phyloP scores from a whole-genome alignment of 768 basidiomycete species.

The Tephrocybe sp. region DNA sequence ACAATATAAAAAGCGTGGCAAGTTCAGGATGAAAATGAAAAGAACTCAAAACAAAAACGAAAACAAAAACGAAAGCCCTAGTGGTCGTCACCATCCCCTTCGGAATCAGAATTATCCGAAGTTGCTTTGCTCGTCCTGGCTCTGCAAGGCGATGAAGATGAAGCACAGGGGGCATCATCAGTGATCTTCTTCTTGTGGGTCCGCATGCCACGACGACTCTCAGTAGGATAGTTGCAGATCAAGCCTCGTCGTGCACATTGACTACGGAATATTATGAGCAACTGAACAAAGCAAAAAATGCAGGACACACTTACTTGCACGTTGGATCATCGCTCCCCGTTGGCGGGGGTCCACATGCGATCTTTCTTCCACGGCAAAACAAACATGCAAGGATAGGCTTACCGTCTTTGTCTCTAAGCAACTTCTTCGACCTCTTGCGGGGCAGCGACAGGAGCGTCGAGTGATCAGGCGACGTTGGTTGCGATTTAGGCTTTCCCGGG shows the following conservation, averaged over 20 bases:
- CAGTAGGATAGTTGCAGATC: constrained; percentile 11
- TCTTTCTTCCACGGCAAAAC: constrained; percentile 52
- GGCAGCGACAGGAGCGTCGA: neutral
- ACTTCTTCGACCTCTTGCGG: constrained; percentile 8
- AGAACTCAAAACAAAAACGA: too few species aligned
- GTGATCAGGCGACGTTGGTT: neutral
- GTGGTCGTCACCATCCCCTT: neutral
- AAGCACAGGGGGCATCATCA: neutral
- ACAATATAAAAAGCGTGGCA: too few species aligned
- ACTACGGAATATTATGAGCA: neutral
- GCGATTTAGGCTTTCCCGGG: neutral
- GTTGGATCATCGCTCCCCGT: constrained; percentile 37
- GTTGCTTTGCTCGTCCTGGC: neutral
- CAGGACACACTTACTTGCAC: constrained; percentile 55
- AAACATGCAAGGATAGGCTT: constrained; percentile 50
- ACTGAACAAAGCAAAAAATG: neutral
- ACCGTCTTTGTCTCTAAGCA: constrained; percentile 4
- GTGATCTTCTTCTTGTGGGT: constrained; percentile 4
- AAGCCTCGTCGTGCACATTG: constrained; percentile 14
- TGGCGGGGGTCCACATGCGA: constrained; percentile 47
- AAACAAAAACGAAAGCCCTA: too few species aligned
- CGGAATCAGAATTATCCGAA: neutral
- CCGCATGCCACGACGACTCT: constrained; percentile 16
- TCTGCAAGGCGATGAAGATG: neutral
- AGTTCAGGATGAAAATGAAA: too few species aligned